Evolutionary conservation across 192 early-diverging fungal genomes (phyloP).

Genomic region (Gamsiella multidivaricata): DNA sequence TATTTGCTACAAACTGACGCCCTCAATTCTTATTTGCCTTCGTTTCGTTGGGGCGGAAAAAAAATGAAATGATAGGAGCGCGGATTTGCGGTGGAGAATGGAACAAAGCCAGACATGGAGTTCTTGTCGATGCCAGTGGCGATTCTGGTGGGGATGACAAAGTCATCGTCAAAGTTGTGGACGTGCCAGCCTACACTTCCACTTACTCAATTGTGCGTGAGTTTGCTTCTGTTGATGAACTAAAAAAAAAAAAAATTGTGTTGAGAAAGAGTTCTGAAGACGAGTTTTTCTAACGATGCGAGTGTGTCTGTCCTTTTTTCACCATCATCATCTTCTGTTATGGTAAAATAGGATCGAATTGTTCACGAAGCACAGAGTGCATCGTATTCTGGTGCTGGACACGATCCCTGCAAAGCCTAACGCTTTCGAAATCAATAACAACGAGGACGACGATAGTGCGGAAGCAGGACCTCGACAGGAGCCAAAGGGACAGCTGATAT

Average conservation of each 20-base stretch:
- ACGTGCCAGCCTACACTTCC: conserved; percentile 38
- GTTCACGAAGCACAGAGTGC: conserved; percentile 55
- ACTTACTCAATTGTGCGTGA: conserved; percentile 39
- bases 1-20: background rate
- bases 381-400: conserved; percentile 64
- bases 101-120: conserved; percentile 18
- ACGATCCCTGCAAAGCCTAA: conserved; percentile 8
- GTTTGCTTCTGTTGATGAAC: too few relatives aligned
- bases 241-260: too few relatives aligned
- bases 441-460: conserved; percentile 21
- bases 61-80: conserved; percentile 18
- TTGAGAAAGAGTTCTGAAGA: too few relatives aligned
- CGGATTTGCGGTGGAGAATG: conserved; percentile 28
- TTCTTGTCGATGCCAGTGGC: conserved; percentile 48
- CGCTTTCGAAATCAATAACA: conserved; percentile 19
- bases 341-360: conserved; percentile 34
- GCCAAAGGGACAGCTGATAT: conserved; percentile 52
- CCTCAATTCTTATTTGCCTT: background rate
- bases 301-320: background rate
- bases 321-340: conserved; percentile 11
- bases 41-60: background rate
- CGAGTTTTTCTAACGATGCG: background rate
- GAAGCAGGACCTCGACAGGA: conserved; percentile 27
- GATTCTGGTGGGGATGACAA: conserved; percentile 51
- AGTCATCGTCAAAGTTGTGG: conserved; percentile 47